These are phyloP conservation scores for Chrysochromulina parva DNA, from an alignment of 78 protist species.

Conservation along the genomic window DNA sequence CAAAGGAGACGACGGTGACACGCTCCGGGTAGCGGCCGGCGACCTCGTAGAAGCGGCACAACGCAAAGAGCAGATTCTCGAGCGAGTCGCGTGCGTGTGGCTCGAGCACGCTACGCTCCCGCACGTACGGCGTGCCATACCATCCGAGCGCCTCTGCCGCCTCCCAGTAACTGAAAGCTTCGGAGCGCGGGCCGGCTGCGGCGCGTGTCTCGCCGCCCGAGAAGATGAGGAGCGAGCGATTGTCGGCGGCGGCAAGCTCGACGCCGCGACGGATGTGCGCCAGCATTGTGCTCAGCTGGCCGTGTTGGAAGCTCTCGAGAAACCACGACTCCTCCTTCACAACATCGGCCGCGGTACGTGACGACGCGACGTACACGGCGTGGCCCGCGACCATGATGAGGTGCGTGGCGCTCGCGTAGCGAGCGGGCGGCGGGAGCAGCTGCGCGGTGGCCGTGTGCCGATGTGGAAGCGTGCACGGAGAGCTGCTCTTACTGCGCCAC, in stretches of 20 bases:
- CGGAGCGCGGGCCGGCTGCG: slow-evolving; percentile 37
- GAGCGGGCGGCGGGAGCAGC: too few relatives aligned
- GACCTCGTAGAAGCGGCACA: slow-evolving; percentile 40
- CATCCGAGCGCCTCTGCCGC: slow-evolving; percentile 23
- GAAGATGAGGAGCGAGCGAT: slow-evolving; percentile 8
- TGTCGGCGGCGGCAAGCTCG: slow-evolving; percentile 6
- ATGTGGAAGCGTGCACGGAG: too few relatives aligned
- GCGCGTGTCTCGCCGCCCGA: slow-evolving; percentile 33
- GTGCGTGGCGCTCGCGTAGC: neutral
- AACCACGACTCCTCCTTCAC: neutral
- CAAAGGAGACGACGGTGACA: slow-evolving; percentile 33
- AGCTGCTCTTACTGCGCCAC: too few relatives aligned
- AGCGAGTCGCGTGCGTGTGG: slow-evolving; percentile 37
- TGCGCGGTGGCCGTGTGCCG: too few relatives aligned
- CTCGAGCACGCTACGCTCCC: neutral
- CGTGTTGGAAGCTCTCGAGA: neutral
- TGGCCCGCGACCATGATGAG: slow-evolving; percentile 38
- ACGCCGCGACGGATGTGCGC: slow-evolving; percentile 20
- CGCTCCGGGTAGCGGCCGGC: neutral
- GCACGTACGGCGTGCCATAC: neutral
- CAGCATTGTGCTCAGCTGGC: neutral
- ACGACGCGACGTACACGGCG: neutral
- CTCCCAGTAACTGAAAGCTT: slow-evolving; percentile 15
- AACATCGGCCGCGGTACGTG: neutral
- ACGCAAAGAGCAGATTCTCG: slow-evolving; percentile 31